Evolutionary conservation across 1,284 basidiomycete genomes (phyloP), one percentile per base, ranked within the genome.

Genomic region (Ustilago crameri): DNA sequence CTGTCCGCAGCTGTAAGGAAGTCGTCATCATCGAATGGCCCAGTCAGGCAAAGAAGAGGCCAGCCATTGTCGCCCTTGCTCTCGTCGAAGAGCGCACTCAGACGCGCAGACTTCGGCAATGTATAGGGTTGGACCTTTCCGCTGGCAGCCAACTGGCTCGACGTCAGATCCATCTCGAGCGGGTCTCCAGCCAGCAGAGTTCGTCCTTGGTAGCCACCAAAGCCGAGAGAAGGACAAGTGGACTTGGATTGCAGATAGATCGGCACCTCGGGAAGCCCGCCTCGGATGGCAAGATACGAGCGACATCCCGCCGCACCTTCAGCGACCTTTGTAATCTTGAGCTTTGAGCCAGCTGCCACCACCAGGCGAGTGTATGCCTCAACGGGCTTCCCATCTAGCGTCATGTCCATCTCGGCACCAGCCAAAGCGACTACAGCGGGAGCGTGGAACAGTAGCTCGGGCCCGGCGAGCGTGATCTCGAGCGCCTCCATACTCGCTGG

Each of bases 11-110:
- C 41, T 0, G 87, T 88, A 14, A 90, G 71, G 73, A 87, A 91
- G 44, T 87, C 87, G 3, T 85, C 84, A 58, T 90, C 88, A 58
- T 87, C 89, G 27, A 90, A 89, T 0, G 90, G 90, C 0, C 90
- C 90, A 1, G 87, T 74, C 27, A 91, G 86, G 52, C 88, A 88
- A 48, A 87, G 83, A 10, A 91, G 75, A 0, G 83, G 80, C 88
- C 88, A 89, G 66, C 56, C n/a, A 15, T 45, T 22, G 12, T 41
- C 48, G 45, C 37, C 22, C 20, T 35, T 53, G 20, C 48, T 51
- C 48, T 58, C 42, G 27, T 58, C 48, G 17, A 60, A 60, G 5
- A 52, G 34, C 35, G 24, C 22, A 2, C 32, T 45, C 9, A 58
- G 48, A 20, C 55, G 48, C n/a, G 42, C 42, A 26, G 22, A 15